Evolutionary conservation across 2,329 filamentous ascomycete genomes (phyloP).

Genomic region (Fusarium odoratissimum): DNA sequence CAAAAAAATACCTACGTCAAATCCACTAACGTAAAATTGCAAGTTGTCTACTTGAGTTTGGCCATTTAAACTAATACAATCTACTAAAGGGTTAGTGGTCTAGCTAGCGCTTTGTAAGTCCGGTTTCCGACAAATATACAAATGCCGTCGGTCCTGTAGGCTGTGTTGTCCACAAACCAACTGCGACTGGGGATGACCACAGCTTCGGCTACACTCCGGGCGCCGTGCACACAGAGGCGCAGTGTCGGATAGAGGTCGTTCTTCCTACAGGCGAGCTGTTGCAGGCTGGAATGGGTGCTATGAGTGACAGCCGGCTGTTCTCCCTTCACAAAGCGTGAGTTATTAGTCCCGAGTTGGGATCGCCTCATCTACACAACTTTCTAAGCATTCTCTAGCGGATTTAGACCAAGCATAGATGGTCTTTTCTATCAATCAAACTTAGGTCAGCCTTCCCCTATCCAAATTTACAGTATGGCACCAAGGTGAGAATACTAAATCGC

Average conservation of each 20-base stretch:
- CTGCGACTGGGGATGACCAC: neutral
- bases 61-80: too few species aligned
- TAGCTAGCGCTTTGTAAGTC: too few species aligned
- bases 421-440: neutral
- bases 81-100: too few species aligned
- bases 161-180: too few species aligned
- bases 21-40: too few species aligned
- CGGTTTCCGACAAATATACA: too few species aligned
- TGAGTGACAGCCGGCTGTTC: neutral
- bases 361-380: accelerated
- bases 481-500: neutral
- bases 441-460: accelerated
- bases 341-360: accelerated
- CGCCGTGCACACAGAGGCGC: neutral
- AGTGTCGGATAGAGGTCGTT: neutral
- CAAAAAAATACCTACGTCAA: too few species aligned
- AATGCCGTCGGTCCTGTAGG: too few species aligned
- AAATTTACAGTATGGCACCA: accelerated
- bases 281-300: neutral
- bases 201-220: neutral
- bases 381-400: neutral
- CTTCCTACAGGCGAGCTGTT: neutral
- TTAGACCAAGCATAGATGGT: neutral
- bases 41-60: too few species aligned
- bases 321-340: neutral